Evolutionary conservation across 768 basidiomycete species (phyloP).

Genomic region (Suillus subluteus): DNA sequence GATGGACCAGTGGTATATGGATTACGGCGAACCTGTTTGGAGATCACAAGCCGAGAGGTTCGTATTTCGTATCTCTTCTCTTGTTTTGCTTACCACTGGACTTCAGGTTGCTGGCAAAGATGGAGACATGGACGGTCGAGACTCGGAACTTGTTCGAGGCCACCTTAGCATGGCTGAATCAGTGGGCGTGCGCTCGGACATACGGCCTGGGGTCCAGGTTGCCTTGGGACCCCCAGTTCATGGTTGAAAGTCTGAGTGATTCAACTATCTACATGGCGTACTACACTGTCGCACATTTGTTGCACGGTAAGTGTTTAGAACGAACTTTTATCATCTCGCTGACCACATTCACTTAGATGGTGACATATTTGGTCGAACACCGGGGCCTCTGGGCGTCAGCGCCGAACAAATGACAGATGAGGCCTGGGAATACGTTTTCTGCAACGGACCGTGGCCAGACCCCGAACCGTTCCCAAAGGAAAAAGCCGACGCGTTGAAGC

Average conservation of each 20-base stretch:
- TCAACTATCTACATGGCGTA: conserved; percentile 99
- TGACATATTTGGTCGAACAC: conserved; percentile 75
- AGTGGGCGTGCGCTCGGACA: conserved; percentile 99
- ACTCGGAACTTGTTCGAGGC: conserved; percentile 92
- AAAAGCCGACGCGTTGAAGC: conserved; percentile 83
- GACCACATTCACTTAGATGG: conserved; percentile 45
- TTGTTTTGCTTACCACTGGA: conserved; percentile 5
- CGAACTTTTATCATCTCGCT: not conserved
- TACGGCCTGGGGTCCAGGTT: conserved; percentile 95
- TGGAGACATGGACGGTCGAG: conserved; percentile 92
- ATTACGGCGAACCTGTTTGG: conserved; percentile 95
- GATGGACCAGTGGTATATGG: conserved; percentile 99
- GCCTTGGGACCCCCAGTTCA: conserved; percentile 96
- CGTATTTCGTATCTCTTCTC: conserved; percentile 29
- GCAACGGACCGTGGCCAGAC: conserved; percentile 74
- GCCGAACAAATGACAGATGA: conserved; percentile 97
- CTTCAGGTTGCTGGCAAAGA: conserved; percentile 71
- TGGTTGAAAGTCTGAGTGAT: conserved; percentile 96
- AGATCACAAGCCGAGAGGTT: conserved; percentile 82
- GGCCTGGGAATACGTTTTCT: conserved; percentile 94
- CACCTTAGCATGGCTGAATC: conserved; percentile 91
- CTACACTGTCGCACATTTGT: conserved; percentile 90
- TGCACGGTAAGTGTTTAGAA: conserved; percentile 69
- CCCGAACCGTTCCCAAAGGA: conserved; percentile 67
- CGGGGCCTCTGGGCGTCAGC: conserved; percentile 83